Conservation (phyloP, 352 stramenopile species). For the Lagenidium sp. region DNA sequence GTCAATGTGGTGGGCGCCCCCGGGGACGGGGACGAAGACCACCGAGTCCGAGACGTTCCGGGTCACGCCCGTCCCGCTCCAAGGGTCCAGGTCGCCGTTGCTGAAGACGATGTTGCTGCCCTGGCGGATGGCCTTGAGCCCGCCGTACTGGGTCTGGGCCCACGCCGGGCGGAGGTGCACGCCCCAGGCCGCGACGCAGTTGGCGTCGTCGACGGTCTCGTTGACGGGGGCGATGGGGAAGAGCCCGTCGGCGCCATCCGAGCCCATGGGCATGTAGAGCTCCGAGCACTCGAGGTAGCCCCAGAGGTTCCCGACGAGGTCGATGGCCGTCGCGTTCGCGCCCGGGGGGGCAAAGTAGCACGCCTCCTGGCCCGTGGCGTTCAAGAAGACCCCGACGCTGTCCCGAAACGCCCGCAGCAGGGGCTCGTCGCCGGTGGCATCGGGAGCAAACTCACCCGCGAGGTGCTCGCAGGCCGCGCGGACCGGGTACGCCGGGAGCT, state of each 20-base stretch:
- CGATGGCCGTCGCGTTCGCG: not conserved
- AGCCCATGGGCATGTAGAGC: slow-evolving; percentile 30
- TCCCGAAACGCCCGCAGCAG: slow-evolving; percentile 22
- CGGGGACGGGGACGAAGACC: slow-evolving; percentile 36
- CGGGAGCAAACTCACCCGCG: slow-evolving; percentile 8
- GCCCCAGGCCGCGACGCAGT: slow-evolving; percentile 31
- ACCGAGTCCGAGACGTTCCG: slow-evolving; percentile 31
- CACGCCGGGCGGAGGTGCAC: slow-evolving; percentile 26
- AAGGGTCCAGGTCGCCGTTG: slow-evolving; percentile 86
- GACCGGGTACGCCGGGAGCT: slow-evolving; percentile 74
- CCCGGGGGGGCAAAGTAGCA: slow-evolving; percentile 17
- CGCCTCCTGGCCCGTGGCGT: slow-evolving; percentile 18
- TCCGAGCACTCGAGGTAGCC: slow-evolving; percentile 35
- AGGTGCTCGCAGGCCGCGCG: slow-evolving; percentile 54
- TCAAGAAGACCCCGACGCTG: slow-evolving; percentile 28
- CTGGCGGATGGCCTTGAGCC: slow-evolving; percentile 15
- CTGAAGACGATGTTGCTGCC: slow-evolving; percentile 89
- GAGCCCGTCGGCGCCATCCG: slow-evolving; percentile 53
- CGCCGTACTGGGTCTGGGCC: slow-evolving; percentile 33
- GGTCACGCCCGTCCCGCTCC: slow-evolving; percentile 64
- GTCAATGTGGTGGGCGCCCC: slow-evolving; percentile 65
- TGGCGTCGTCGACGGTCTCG: slow-evolving; percentile 17
- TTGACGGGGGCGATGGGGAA: slow-evolving; percentile 44
- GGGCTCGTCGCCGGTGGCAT: slow-evolving; percentile 2
- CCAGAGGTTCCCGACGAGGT: slow-evolving; percentile 25